Evolutionary conservation across 2,329 filamentous ascomycete species (phyloP).

Genomic region (Pezizomycotina sp.): DNA sequence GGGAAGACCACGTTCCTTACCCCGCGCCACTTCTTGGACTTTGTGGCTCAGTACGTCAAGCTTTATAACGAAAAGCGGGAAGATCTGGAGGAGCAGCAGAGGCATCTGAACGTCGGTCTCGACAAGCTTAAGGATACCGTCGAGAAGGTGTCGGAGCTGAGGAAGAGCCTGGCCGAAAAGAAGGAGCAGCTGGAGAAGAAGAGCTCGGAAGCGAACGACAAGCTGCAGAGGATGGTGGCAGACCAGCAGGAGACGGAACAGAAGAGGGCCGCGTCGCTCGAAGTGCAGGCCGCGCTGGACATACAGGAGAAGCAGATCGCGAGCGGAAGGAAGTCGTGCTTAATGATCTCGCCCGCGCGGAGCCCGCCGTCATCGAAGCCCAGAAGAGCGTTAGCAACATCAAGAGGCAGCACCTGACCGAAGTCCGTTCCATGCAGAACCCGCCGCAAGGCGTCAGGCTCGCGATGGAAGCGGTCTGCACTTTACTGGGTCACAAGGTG

Average conservation of each 20-base stretch:
- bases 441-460: constrained; percentile 81
- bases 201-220: constrained; percentile 89
- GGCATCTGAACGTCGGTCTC: constrained; percentile 92
- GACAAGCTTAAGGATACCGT: constrained; percentile 95
- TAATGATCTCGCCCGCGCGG: constrained; percentile 72
- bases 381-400: constrained; percentile 97
- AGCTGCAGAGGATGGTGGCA: constrained; percentile 89
- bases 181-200: constrained; percentile 85
- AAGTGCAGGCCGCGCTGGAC: constrained; percentile 74
- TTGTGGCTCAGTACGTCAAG: constrained; percentile 93
- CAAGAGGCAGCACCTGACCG: constrained; percentile 89
- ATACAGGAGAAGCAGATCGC: constrained; percentile 82
- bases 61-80: constrained; percentile 97
- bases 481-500: constrained; percentile 76
- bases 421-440: constrained; percentile 92
- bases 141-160: constrained; percentile 86
- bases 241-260: constrained; percentile 91
- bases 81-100: constrained; percentile 94
- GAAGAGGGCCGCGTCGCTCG: constrained; percentile 69
- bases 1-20: constrained; percentile 86
- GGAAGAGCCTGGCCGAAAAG: constrained; percentile 82
- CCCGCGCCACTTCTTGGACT: constrained; percentile 91
- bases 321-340: constrained; percentile 68
- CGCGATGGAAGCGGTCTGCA: constrained; percentile 90
- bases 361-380: constrained; percentile 82